phyloP scores from a whole-genome alignment of 169 alveolate species.

The Toxoplasma gondii region DNA sequence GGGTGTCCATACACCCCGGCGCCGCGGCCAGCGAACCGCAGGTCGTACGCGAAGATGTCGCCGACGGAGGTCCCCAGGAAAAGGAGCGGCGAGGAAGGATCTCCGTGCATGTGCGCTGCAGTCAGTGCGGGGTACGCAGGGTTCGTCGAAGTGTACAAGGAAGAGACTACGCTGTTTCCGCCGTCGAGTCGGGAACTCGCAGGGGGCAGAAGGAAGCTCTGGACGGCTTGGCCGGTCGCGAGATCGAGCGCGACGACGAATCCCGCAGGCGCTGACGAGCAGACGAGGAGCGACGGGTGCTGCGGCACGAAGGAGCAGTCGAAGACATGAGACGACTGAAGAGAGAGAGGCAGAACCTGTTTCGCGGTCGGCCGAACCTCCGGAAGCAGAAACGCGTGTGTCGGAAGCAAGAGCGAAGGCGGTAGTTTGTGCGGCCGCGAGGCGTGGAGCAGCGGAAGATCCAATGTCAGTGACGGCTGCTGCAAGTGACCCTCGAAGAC shows the following conservation, averaged over 20 bases:
- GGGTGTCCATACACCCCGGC: conserved; percentile 28
- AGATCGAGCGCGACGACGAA: neutral
- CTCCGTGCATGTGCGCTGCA: conserved; percentile 21
- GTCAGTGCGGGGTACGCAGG: neutral
- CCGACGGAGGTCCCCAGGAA: conserved; percentile 37
- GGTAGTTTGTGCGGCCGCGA: conserved; percentile 11
- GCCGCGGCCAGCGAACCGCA: conserved; percentile 27
- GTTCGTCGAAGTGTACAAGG: neutral
- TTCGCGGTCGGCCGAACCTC: neutral
- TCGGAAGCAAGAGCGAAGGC: conserved; percentile 6
- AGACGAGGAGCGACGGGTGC: conserved; percentile 21
- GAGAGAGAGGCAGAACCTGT: neutral
- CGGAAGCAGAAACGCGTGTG: conserved; percentile 6
- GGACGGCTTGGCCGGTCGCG: conserved; percentile 16
- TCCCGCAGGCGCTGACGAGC: neutral
- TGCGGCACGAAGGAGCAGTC: conserved; percentile 30
- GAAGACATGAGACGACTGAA: neutral
- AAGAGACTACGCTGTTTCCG: neutral
- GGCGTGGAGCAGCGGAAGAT: conserved; percentile 40
- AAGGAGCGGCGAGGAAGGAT: conserved; percentile 30
- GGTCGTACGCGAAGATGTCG: conserved; percentile 21
- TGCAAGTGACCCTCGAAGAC: neutral
- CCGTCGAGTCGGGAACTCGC: neutral
- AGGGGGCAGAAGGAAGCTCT: conserved; percentile 5
- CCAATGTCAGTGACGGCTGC: conserved; percentile 12